Base-by-base conservation (phyloP, 345 rosid genomes). In the Atalantia buxifolia region DNA sequence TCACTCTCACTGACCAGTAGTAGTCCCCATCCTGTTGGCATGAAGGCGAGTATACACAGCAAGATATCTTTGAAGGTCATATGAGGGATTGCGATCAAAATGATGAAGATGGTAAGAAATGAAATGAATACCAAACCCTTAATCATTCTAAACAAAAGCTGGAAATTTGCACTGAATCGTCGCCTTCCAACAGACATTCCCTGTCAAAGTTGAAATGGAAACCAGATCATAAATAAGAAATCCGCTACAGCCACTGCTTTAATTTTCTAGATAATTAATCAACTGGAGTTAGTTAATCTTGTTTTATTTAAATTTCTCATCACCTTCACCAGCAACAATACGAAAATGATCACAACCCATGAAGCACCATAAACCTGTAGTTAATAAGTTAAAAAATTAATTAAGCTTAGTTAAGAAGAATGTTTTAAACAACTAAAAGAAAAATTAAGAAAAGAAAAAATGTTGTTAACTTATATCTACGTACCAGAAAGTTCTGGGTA, bases 21-120 rank as follows among this genome's bases (percentile, higher is more conserved):
- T 86, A 93, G 80, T 66, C 93, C 98, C 98, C 98, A 93, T n/a
- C 94, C 98, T 8, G 97, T 92, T 53, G 98, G 98, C 97, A 92
- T 87, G 90, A 93, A 88, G 53, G 98, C 98, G 55, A 93, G 94
- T 84, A 92, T 78, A 76, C 94, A 88, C 42, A 90, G 86, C 77
- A 93, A 59, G 55, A 93, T 76, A 82, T 93, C 98, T 82, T 84
- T 82, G 64, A 92, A 30, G 22, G 97, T 93, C 80, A 91, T 85
- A 77, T 82, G 84, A 42, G 89, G 92, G 79, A 93, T 78, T 40
- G 90, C 90, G 42, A 93, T 85, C 71, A 93, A 83, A 40, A 84
- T 82, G 66, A 92, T 83, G 36, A 93, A 77, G 77, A 90, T 76
- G 14, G 85, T 81, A 22, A 92, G 73, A 71, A 92, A 87, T 12